phyloP scores from a whole-genome alignment of 2,329 filamentous ascomycete genomes.

The Fusarium brachygibbosum region DNA sequence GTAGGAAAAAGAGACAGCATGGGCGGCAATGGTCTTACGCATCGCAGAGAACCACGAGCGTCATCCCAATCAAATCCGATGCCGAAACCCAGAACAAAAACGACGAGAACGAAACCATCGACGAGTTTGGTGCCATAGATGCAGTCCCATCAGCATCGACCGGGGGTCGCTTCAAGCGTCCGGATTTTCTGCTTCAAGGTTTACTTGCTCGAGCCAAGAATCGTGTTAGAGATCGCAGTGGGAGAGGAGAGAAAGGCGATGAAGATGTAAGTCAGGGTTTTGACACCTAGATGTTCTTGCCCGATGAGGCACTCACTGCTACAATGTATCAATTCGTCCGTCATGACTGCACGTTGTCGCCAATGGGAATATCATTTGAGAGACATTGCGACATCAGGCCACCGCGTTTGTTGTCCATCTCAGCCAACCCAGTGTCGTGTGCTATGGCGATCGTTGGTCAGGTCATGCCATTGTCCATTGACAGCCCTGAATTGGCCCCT shows the following conservation, averaged over 20 bases:
- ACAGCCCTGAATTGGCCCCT: constrained; percentile 34
- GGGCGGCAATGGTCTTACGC: constrained; percentile 27
- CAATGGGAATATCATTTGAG: constrained; percentile 17
- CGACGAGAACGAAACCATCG: constrained; percentile 14
- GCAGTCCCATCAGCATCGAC: constrained; percentile 14
- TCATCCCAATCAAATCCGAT: constrained; percentile 8
- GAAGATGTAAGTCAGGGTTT: constrained; percentile 43
- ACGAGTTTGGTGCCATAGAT: constrained; percentile 29
- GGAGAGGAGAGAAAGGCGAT: constrained; percentile 21
- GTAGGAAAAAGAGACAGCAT: constrained; percentile 24
- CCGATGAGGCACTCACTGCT: constrained; percentile 7
- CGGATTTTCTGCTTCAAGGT: constrained; percentile 42
- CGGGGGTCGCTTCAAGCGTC: constrained; percentile 38
- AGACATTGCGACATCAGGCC: constrained; percentile 41
- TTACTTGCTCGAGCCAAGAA: constrained; percentile 44
- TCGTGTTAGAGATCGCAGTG: constrained; percentile 42
- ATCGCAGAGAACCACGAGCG: constrained; percentile 10
- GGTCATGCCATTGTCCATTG: constrained; percentile 41
- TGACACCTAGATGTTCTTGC: constrained; percentile 2
- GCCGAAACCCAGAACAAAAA: constrained; percentile 5
- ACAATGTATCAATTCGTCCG: neutral
- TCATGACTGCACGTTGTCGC: constrained; percentile 18
- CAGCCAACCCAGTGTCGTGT: constrained; percentile 40
- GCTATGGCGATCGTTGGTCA: constrained; percentile 44
- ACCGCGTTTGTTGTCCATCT: constrained; percentile 13